Evolutionary conservation across 2,329 filamentous ascomycete species (phyloP), one percentile per base, ranked within the genome.

Genomic region (Dactylonectria estremocensis): DNA sequence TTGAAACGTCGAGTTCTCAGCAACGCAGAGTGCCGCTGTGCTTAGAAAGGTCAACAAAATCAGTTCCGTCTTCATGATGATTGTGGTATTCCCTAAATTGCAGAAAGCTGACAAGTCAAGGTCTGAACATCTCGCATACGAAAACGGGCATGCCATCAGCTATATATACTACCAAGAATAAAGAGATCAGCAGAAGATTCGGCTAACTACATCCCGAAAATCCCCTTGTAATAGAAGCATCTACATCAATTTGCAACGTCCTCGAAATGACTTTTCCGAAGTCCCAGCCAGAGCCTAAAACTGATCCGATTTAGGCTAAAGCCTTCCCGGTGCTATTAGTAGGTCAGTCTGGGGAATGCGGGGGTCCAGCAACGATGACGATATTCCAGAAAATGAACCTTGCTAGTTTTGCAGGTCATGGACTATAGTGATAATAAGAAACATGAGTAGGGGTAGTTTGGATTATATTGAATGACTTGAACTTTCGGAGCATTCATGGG

Each of bases 1-100:
- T n/a, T 71, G 35, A 22, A 64, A 69, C 4, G 67, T 73, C 5
- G 64, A 69, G 20, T 69, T 72, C 3, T 31, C 28, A 3, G 54
- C 45, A n/a, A 43, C 24, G 18, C 35, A 31, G 9, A 56, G 11
- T 13, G 54, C 46, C 11, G 13, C 28, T 9, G 50, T 28, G 2
- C 16, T 33, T 16, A 65, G 45, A 4, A 52, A 37, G 11, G 45
- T 35, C 2, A 60, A 24, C 10, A 55, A 28, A 5, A 20, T 18
- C 1, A 31, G 2, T 3, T 52, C 13, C 6, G 20, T 18, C 40
- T 55, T 67, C 65, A 67, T 67, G 18, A 6, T 22, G n/a, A 31
- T 31, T 22, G 14, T 50, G 22, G 22, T 28, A 28, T 4, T 31
- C 22, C 7, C 37, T 40, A 2, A 40, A 24, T 5, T n/a, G 48